phyloP scores from a whole-genome alignment of 129 eudicot genomes.

The Sambucus nigra region DNA sequence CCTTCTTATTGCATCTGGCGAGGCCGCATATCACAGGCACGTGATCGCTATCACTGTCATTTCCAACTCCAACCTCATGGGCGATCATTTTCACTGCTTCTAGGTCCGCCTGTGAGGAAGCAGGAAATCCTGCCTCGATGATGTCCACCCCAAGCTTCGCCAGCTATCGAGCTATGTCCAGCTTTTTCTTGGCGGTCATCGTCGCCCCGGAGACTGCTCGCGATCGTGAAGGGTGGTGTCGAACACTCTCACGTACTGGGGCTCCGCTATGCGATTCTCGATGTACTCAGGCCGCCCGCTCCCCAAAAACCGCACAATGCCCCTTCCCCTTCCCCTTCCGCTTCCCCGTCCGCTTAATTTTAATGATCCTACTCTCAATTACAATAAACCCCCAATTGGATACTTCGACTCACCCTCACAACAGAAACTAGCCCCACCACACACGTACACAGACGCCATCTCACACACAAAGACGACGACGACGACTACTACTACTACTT shows the following conservation, averaged over 20 bases:
- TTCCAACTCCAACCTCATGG: conserved; percentile 54
- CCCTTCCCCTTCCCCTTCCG: too few species aligned
- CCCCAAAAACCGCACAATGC: too few species aligned
- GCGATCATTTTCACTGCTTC: conserved; percentile 80
- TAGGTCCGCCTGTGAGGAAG: conserved; percentile 66
- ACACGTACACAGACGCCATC: too few species aligned
- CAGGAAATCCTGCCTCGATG: conserved; percentile 96
- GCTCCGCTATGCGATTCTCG: conserved; percentile 58
- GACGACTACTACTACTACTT: too few species aligned
- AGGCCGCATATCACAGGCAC: conserved; percentile 84
- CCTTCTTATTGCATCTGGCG: conserved; percentile 68
- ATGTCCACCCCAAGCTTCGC: conserved; percentile 75
- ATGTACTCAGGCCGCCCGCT: conserved; percentile 58
- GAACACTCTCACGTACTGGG: conserved; percentile 67
- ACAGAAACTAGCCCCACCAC: too few species aligned
- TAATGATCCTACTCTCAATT: too few species aligned
- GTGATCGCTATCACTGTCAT: conserved; percentile 25
- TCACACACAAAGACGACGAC: too few species aligned
- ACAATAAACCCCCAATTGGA: too few species aligned
- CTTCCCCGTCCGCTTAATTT: too few species aligned
- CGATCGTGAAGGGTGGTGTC: conserved; percentile 94
- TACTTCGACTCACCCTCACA: too few species aligned
- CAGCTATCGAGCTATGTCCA: conserved; percentile 63
- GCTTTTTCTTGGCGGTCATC: conserved; percentile 72
- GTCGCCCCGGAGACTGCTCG: conserved; percentile 90